A percentile compares a stretch with the other conserved stretches of the same genome.
These are phyloP conservation scores for Rutidosis leptorrhynchoides DNA, from an alignment of 129 eudicot genomes.

Conservation along the genomic window DNA sequence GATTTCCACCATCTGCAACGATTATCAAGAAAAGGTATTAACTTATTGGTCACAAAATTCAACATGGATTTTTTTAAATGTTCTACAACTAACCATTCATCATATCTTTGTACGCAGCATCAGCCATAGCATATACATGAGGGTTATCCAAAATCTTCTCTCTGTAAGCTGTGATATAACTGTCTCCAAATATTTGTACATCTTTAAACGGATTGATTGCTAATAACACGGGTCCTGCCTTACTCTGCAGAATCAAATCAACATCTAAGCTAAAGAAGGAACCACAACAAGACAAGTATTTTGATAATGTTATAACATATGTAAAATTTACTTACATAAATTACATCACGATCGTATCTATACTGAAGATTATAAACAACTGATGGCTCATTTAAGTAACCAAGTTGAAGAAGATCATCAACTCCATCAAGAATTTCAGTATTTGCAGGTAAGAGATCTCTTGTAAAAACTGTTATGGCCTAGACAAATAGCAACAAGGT, in stretches of 20 bases:
- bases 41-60: not conserved
- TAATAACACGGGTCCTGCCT: constrained; percentile 80
- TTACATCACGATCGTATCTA: constrained; percentile 56
- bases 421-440: constrained; percentile 87
- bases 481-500: constrained; percentile 27
- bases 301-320: not conserved
- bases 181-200: constrained; percentile 53
- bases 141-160: constrained; percentile 67
- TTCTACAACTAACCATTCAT: constrained; percentile 49
- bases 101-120: constrained; percentile 74
- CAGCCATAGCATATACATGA: constrained; percentile 82
- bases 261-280: constrained; percentile 22
- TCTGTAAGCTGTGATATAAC: constrained; percentile 57
- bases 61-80: not conserved
- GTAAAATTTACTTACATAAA: constrained; percentile 55
- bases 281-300: constrained; percentile 8
- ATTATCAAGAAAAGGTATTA: constrained; percentile 25
- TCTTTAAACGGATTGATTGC: constrained; percentile 92
- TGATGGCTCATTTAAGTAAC: constrained; percentile 88
- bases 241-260: constrained; percentile 52
- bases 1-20: constrained; percentile 71
- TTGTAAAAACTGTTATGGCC: constrained; percentile 51
- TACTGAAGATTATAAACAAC: constrained; percentile 72
- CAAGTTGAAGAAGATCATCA: constrained; percentile 84
- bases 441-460: constrained; percentile 81